Evolutionary conservation across 495 filamentous ascomycete genomes (phyloP), one percentile per base, ranked within the genome.

Genomic region (Thermothielavioides terrestris): DNA sequence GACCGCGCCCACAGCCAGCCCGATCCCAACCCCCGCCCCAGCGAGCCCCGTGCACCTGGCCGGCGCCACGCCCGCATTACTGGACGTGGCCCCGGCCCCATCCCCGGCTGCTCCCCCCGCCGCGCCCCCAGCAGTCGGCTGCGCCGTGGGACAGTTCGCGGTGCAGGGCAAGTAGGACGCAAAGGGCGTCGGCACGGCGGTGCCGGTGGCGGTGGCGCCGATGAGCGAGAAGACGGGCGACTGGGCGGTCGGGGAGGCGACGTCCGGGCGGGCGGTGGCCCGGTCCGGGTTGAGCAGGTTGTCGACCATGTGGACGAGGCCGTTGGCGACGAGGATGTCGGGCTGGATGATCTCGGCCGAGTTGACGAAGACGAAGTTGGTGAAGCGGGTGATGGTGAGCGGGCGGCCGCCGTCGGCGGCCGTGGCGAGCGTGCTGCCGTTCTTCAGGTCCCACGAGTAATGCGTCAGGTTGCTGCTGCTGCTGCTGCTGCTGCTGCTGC

Each of bases 291-390:
- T 48, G 42, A 60, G 48, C 26, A 60, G 53, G 69, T 62, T 67
- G 58, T 82, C 76, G 52, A 83, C 75, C 39, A 82, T 60, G 62
- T 83, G 80, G 6, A 83, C 62, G 20, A 84, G 78, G 50, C 81
- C 81, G 43, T 82, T 81, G 17, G 70, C 61, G 9, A 56, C 15
- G 11, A 56, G 34, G 35, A 56, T 43, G 36, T 56, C 54, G 12
- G 43, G n/a, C 38, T 83, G 57, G 14, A 82, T 56, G 20, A 87
- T 67, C 49, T 73, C 65, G 0, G 81, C 75, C 10, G 66, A 64
- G 54, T 77, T 75, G 47, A 70, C 65, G 46, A 62, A 74, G 23
- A 72, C 52, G 36, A 37, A 52, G 26, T 60, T 60, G 38, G 34
- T 53, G 44, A 52, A 49, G 10, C 54, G 52, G 14, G 55, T 53